Evolutionary conservation across 2,329 filamentous ascomycete genomes (phyloP).

Genomic region (Lachnellula suecica): DNA sequence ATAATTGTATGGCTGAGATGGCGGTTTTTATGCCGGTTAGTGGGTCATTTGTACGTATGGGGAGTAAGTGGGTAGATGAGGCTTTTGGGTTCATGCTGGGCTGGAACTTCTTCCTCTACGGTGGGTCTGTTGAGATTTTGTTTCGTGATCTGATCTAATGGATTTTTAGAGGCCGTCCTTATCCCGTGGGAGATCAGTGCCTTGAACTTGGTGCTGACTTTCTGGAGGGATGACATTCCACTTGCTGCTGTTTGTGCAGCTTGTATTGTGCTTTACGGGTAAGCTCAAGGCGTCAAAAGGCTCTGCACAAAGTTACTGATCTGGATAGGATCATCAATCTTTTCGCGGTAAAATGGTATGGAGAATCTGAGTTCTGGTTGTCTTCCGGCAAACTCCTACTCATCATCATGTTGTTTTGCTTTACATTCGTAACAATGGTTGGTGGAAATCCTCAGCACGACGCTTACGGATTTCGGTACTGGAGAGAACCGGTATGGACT

Average conservation of each 20-base stretch:
- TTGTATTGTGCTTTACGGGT: constrained; percentile 47
- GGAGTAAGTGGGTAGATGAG: constrained; percentile 52
- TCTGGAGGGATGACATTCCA: constrained; percentile 42
- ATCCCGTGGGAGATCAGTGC: constrained; percentile 39
- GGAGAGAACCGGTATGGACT: constrained; percentile 47
- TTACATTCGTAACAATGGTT: constrained; percentile 72
- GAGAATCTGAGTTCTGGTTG: constrained; percentile 72
- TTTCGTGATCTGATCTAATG: neutral
- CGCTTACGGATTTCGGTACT: constrained; percentile 69
- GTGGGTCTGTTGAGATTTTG: constrained; percentile 2
- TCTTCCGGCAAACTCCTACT: constrained; percentile 41
- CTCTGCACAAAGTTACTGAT: constrained; percentile 10
- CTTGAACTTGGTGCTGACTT: constrained; percentile 42
- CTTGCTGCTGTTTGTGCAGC: constrained; percentile 37
- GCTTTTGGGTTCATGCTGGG: constrained; percentile 53
- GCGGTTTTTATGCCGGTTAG: constrained; percentile 53
- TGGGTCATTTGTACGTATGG: constrained; percentile 53
- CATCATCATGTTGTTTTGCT: constrained; percentile 48
- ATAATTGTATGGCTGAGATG: constrained; percentile 47
- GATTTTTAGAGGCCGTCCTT: constrained; percentile 17
- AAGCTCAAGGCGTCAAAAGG: constrained; percentile 27
- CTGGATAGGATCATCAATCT: constrained; percentile 54
- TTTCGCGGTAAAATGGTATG: constrained; percentile 64
- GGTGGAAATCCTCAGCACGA: constrained; percentile 72
- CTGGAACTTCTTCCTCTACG: constrained; percentile 65